phyloP scores from a whole-genome alignment of 768 basidiomycete species.

The Mycena rebaudengoi region DNA sequence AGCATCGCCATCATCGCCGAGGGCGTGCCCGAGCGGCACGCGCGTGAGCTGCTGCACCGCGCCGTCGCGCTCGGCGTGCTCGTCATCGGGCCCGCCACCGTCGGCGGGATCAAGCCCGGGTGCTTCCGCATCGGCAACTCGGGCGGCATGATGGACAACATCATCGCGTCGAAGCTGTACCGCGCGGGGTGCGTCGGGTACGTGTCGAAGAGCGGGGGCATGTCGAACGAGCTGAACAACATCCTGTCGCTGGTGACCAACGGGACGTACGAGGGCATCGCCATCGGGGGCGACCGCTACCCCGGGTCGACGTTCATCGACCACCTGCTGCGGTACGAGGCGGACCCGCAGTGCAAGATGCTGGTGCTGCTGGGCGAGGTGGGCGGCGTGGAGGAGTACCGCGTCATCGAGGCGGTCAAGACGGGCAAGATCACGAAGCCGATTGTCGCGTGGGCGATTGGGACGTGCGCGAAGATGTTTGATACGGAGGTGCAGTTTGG shows the following conservation, averaged over 20 bases:
- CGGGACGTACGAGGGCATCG: slow-evolving; percentile 99
- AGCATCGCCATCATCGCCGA: slow-evolving; percentile 94
- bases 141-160: slow-evolving; percentile 99
- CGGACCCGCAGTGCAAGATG: slow-evolving; percentile 98
- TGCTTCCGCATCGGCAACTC: slow-evolving; percentile 99
- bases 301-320: slow-evolving; percentile 99
- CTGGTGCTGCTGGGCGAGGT: slow-evolving; percentile 98
- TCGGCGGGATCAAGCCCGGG: slow-evolving; percentile 99
- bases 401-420: slow-evolving; percentile 98
- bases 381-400: slow-evolving; percentile 98
- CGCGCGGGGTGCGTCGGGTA: slow-evolving; percentile 97
- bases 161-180: slow-evolving; percentile 98
- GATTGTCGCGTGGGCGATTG: slow-evolving; percentile 99
- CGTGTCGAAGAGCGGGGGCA: slow-evolving; percentile 99
- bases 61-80: slow-evolving; percentile 87
- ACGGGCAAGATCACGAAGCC: slow-evolving; percentile 94
- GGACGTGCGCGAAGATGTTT: slow-evolving; percentile 99
- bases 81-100: slow-evolving; percentile 95
- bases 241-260: slow-evolving; percentile 96
- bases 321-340: slow-evolving; percentile 97
- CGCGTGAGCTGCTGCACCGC: slow-evolving; percentile 92
- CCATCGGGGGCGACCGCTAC: slow-evolving; percentile 99
- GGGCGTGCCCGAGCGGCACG: slow-evolving; percentile 98
- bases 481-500: slow-evolving; percentile 99
- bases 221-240: slow-evolving; percentile 99